A percentile compares a stretch with the other conserved stretches of the same genome.
phyloP scores from a whole-genome alignment of 306 rosid genomes.

The Vigna trinervia region DNA sequence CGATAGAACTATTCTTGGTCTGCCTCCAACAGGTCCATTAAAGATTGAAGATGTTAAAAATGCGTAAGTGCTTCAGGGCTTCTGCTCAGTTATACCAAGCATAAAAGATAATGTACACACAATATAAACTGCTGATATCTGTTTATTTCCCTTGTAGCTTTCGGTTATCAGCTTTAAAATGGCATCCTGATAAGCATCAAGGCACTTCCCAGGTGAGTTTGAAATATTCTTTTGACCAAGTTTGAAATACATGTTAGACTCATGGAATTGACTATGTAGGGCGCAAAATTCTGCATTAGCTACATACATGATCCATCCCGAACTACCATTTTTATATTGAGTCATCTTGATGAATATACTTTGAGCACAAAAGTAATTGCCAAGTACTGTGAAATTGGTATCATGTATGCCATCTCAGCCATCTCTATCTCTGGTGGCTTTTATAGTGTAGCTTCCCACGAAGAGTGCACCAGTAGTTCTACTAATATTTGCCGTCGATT shows the following conservation, averaged over 20 bases:
- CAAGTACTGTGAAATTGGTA: constrained; percentile 5
- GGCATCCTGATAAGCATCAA: constrained; percentile 97
- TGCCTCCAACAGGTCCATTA: constrained; percentile 82
- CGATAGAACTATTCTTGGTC: constrained; percentile 77
- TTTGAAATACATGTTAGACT: constrained; percentile 18
- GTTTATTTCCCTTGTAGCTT: constrained; percentile 58
- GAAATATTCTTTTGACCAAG: constrained; percentile 14
- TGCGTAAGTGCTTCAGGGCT: constrained; percentile 67
- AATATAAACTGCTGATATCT: background rate
- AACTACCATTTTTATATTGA: constrained; percentile 15
- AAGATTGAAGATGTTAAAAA: constrained; percentile 84
- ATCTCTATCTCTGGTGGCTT: background rate
- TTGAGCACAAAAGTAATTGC: constrained; percentile 6
- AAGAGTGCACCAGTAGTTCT: background rate
- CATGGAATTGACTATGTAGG: background rate
- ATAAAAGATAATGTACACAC: background rate
- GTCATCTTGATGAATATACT: constrained; percentile 30
- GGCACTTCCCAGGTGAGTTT: constrained; percentile 84
- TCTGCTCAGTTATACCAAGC: background rate
- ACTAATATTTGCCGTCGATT: background rate
- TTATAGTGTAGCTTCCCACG: background rate
- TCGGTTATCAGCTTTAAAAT: constrained; percentile 84
- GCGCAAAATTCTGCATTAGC: background rate
- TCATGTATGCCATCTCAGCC: background rate
- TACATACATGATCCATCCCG: background rate